Percentiles rank a stretch among this genome's conserved stretches.
phyloP scores from a whole-genome alignment of 768 basidiomycete genomes.

The Boletus reticuloceps region DNA sequence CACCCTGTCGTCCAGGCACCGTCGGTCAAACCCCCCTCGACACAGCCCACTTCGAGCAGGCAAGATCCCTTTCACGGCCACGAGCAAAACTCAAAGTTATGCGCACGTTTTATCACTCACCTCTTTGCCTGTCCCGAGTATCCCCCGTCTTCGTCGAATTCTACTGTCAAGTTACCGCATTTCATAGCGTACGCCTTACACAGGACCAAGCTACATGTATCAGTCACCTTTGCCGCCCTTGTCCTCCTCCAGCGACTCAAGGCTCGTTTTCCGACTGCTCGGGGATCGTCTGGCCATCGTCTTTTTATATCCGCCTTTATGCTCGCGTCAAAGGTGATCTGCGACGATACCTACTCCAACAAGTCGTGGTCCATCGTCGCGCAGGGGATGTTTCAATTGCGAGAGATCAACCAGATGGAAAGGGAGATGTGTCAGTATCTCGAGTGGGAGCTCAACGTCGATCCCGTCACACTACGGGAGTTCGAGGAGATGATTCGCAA shows the following conservation, averaged over 20 bases:
- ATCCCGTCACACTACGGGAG: constrained; percentile 53
- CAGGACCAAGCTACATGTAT: constrained; percentile 58
- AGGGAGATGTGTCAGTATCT: constrained; percentile 82
- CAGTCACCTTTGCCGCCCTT: constrained; percentile 41
- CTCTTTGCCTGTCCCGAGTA: constrained; percentile 85
- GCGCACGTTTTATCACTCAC: constrained; percentile 78
- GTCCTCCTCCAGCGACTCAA: constrained; percentile 65
- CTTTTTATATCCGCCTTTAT: constrained; percentile 73
- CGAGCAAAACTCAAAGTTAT: constrained; percentile 64
- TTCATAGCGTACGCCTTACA: constrained; percentile 71
- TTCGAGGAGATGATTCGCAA: constrained; percentile 60
- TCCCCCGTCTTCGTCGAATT: constrained; percentile 47
- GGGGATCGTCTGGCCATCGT: constrained; percentile 70
- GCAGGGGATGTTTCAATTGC: constrained; percentile 76
- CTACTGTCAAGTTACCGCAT: constrained; percentile 41
- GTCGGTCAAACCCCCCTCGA: constrained; percentile 28
- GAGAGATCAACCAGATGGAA: constrained; percentile 83
- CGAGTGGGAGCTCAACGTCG: constrained; percentile 87
- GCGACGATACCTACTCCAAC: constrained; percentile 93
- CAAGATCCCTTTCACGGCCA: constrained; percentile 52
- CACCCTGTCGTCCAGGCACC: constrained; percentile 18
- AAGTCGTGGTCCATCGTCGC: constrained; percentile 91
- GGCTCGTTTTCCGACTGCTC: constrained; percentile 70
- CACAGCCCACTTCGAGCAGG: constrained; percentile 25
- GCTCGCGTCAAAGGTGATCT: constrained; percentile 78